Percentiles rank a stretch among this genome's conserved stretches.
These are phyloP conservation scores for Beverwykella pulmonaria DNA, from an alignment of 495 filamentous ascomycete genomes.

Conservation along the genomic window DNA sequence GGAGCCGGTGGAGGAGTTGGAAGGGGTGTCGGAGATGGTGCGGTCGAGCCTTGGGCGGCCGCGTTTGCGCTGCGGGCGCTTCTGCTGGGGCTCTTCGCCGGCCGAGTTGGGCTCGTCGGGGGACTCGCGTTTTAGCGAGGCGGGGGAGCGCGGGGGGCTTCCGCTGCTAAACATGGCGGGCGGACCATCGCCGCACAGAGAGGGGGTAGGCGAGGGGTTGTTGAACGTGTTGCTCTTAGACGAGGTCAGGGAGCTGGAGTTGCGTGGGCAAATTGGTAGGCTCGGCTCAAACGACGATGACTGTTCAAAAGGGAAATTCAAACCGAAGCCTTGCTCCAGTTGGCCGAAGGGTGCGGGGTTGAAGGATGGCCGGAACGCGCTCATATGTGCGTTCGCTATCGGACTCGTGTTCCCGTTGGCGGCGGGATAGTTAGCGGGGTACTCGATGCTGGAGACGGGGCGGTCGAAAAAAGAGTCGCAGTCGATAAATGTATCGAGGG, in stretches of 20 bases:
- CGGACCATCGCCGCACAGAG: conserved; percentile 28
- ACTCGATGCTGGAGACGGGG: conserved; percentile 23
- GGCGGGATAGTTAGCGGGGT: conserved; percentile 1
- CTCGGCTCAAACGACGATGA: not conserved
- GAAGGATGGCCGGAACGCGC: not conserved
- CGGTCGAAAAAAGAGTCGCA: conserved; percentile 29
- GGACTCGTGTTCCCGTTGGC: conserved; percentile 8
- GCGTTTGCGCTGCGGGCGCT: conserved; percentile 21
- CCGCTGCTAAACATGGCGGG: not conserved
- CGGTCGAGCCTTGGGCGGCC: conserved; percentile 27
- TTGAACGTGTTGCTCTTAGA: not conserved
- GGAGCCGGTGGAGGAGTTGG: conserved; percentile 7
- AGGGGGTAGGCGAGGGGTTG: conserved; percentile 16
- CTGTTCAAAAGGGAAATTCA: not conserved
- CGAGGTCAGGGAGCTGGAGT: not conserved
- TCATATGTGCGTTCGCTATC: not conserved
- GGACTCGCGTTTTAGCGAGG: conserved; percentile 25
- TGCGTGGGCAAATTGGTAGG: not conserved
- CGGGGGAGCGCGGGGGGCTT: not conserved
- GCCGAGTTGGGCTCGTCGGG: not conserved
- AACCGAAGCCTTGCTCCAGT: not conserved
- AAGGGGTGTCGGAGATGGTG: conserved; percentile 13
- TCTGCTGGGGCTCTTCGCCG: conserved; percentile 5
- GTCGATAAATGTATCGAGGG: conserved; percentile 22
- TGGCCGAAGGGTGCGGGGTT: conserved; percentile 23